phyloP scores from a whole-genome alignment of 495 filamentous ascomycete genomes.

The Podospora didyma region DNA sequence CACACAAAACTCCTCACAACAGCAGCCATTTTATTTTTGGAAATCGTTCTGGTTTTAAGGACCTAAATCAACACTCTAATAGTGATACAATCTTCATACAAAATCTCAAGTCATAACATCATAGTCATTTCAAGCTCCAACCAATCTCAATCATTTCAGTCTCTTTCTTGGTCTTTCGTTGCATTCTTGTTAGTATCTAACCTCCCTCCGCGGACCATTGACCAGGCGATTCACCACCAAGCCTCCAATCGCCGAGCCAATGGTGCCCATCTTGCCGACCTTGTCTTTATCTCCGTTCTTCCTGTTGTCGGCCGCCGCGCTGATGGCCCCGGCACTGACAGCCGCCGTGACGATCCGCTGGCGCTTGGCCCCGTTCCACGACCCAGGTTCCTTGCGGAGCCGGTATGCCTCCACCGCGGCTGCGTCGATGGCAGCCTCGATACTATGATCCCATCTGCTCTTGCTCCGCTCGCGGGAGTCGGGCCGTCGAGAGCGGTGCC shows the following conservation, averaged over 20 bases:
- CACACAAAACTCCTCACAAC: no score
- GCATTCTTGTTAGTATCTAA: not conserved
- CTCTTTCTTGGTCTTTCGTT: no score
- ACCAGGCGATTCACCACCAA: conserved; percentile 27
- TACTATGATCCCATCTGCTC: conserved; percentile 3
- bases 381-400: conserved; percentile 39
- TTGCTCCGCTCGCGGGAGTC: not conserved
- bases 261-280: conserved; percentile 11
- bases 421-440: conserved; percentile 34
- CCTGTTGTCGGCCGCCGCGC: conserved; percentile 26
- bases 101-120: not conserved
- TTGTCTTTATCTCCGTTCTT: not conserved
- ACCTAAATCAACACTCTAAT: no score
- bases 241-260: conserved; percentile 20
- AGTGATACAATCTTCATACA: no score
- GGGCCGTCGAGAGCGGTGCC: not conserved
- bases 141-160: not conserved
- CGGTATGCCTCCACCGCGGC: conserved; percentile 40
- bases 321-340: conserved; percentile 37
- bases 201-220: conserved; percentile 23
- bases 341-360: conserved; percentile 41
- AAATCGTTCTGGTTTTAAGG: no score
- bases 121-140: not conserved
- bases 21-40: no score
- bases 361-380: conserved; percentile 37